These are phyloP conservation scores for Psophocarpus tetragonolobus DNA, from an alignment of 306 rosid genomes.

Conservation along the genomic window DNA sequence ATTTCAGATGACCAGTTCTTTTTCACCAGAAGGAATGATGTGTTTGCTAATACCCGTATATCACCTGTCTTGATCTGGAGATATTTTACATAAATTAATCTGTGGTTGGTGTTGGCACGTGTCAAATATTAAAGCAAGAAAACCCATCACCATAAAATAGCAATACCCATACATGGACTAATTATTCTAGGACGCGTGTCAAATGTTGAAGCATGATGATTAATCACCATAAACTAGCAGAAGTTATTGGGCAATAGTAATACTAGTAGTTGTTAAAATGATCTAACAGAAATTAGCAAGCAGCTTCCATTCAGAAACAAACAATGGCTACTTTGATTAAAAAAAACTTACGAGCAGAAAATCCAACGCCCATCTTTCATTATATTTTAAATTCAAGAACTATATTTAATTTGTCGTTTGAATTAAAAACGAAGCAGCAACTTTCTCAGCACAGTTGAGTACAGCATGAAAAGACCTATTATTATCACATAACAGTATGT, in stretches of 20 bases:
- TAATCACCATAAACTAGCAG: conserved; percentile 11
- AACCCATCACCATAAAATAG: not conserved
- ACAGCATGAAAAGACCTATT: not conserved
- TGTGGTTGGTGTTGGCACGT: not conserved
- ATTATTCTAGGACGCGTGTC: not conserved
- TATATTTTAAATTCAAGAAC: not conserved
- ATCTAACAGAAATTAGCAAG: not conserved
- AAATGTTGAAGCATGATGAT: not conserved
- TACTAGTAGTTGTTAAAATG: too few species aligned
- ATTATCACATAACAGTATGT: too few species aligned
- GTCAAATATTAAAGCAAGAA: not conserved
- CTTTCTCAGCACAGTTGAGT: not conserved
- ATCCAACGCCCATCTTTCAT: not conserved
- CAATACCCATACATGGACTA: not conserved
- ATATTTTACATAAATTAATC: conserved; percentile 32
- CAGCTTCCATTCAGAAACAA: not conserved
- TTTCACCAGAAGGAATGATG: conserved; percentile 70
- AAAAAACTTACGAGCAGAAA: not conserved
- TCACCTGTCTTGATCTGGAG: conserved; percentile 79
- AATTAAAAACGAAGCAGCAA: not conserved
- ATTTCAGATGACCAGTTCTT: conserved; percentile 94
- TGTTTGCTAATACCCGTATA: conserved; percentile 67
- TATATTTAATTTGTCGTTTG: too few species aligned
- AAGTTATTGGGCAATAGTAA: not conserved
- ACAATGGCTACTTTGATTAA: not conserved